phyloP scores from a whole-genome alignment of 371 early-diverging fungal species.

The Mucor plumbeus region DNA sequence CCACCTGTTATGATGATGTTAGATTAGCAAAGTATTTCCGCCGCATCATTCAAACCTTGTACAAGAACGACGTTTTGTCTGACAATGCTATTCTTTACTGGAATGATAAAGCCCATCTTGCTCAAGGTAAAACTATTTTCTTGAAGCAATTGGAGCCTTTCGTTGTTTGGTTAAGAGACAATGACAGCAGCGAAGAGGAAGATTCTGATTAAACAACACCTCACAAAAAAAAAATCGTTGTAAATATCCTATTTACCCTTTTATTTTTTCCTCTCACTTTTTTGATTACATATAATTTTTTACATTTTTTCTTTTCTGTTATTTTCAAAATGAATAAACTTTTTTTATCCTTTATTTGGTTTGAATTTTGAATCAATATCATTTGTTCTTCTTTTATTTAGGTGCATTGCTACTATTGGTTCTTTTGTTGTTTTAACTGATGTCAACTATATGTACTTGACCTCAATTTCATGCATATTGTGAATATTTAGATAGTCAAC shows the following conservation, averaged over 20 bases:
- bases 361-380: too few relatives aligned
- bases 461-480: too few relatives aligned
- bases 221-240: not conserved
- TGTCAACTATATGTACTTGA: too few relatives aligned
- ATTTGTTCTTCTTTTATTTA: too few relatives aligned
- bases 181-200: slow-evolving; percentile 79
- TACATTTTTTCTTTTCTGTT: too few relatives aligned
- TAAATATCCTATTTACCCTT: slow-evolving; percentile 1
- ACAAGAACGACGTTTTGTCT: slow-evolving; percentile 89
- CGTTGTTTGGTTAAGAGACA: slow-evolving; percentile 80
- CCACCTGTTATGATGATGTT: slow-evolving; percentile 87
- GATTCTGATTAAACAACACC: slow-evolving; percentile 29
- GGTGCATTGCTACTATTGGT: too few relatives aligned
- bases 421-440: too few relatives aligned
- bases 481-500: too few relatives aligned
- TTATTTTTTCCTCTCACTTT: not conserved
- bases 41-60: slow-evolving; percentile 78
- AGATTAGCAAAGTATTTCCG: slow-evolving; percentile 87
- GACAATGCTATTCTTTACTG: slow-evolving; percentile 92
- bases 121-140: slow-evolving; percentile 87
- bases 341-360: too few relatives aligned
- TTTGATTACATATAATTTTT: too few relatives aligned
- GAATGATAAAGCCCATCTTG: slow-evolving; percentile 87
- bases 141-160: slow-evolving; percentile 92
- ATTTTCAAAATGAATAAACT: too few relatives aligned